phyloP scores from a whole-genome alignment of 345 rosid species.

The Lenwebbia sp. region DNA sequence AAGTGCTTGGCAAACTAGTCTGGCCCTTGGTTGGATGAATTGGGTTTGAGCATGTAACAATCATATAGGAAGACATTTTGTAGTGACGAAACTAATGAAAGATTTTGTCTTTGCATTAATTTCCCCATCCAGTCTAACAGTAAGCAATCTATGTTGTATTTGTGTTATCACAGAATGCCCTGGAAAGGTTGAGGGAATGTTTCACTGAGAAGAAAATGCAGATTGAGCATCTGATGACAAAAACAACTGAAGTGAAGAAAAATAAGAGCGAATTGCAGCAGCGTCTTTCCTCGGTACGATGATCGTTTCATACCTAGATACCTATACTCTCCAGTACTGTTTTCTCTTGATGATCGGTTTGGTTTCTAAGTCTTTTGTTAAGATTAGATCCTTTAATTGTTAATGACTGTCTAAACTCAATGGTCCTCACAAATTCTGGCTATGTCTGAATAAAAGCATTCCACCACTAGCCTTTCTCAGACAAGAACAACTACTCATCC shows the following conservation, averaged over 20 bases:
- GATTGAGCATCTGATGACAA: slow-evolving; percentile 53
- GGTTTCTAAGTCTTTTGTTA: neutral
- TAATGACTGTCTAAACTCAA: neutral
- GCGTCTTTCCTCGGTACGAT: slow-evolving; percentile 46
- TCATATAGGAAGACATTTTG: neutral
- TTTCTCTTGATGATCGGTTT: neutral
- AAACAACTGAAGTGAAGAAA: slow-evolving; percentile 58
- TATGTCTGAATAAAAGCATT: neutral
- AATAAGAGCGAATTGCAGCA: slow-evolving; percentile 53
- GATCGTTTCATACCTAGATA: neutral
- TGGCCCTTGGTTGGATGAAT: neutral
- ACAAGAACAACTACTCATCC: neutral
- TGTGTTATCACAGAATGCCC: slow-evolving; percentile 24
- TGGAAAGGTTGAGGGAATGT: slow-evolving; percentile 43
- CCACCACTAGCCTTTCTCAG: neutral
- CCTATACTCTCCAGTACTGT: neutral
- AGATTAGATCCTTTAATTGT: neutral
- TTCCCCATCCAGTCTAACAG: neutral
- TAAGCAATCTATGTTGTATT: neutral
- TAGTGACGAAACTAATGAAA: neutral
- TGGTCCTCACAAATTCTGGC: neutral
- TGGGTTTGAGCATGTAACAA: neutral
- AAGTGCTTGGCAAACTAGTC: neutral
- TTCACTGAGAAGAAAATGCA: slow-evolving; percentile 64
- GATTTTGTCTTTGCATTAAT: neutral